Evolutionary conservation across 306 rosid genomes (phyloP).

Genomic region (Alnus glutinosa): DNA sequence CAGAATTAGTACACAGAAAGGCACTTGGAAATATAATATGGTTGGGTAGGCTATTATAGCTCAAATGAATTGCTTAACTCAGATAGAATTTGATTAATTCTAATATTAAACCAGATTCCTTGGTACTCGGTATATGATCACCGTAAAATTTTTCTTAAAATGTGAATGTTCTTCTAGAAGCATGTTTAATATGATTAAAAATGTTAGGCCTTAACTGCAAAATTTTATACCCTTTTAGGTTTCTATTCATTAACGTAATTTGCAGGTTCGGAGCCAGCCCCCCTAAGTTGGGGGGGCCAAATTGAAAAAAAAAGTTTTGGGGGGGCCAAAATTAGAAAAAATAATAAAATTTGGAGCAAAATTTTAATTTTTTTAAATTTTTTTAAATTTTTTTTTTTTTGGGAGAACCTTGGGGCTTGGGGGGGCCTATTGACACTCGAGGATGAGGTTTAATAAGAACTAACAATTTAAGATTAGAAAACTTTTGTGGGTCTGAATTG

Average conservation of each 20-base stretch:
- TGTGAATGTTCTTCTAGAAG: neutral
- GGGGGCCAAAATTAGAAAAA: too few species aligned
- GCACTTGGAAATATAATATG: neutral
- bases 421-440: neutral
- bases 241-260: neutral
- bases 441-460: neutral
- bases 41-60: neutral
- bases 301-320: too few species aligned
- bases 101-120: neutral
- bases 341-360: too few species aligned
- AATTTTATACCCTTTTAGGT: neutral
- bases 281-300: too few species aligned
- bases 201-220: neutral
- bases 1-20: neutral
- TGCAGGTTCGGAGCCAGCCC: neutral
- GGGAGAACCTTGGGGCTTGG: too few species aligned
- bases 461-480: neutral
- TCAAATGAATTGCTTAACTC: neutral
- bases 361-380: too few species aligned
- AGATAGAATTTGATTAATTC: neutral
- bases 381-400: too few species aligned
- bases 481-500: neutral
- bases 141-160: neutral
- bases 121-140: neutral
- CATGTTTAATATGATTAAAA: neutral